Base-by-base conservation (phyloP, 2,329 filamentous ascomycete species). In the Hysterium pulicare region DNA sequence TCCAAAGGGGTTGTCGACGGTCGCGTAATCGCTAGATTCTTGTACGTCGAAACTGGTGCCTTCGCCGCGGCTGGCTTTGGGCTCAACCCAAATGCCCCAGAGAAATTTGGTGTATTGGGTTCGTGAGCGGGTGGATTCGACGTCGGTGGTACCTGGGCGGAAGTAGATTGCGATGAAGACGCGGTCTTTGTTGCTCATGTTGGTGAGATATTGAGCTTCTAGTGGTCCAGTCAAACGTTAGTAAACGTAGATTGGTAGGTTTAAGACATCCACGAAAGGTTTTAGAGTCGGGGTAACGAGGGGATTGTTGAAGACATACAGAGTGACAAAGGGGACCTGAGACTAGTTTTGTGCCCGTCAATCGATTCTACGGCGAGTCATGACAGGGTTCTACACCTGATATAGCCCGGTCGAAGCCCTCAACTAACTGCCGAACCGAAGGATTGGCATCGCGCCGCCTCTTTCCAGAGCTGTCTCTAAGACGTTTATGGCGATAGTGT, bases 21-120 rank as follows among this genome's bases (percentile, higher is more conserved):
- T 39, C 8, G 49, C 35, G 23, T 41, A 45, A 13, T 45, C 35
- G 20, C 35, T 30, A 5, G 41, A 35, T 28, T 50, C 47, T 33
- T 44, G 39, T 28, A 50, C 33, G 30, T 45, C 43, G 32, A 47
- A 48, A n/a, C 47, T 46, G 4, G 48, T 53, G 11, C 50, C 50
- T 7, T 32, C n/a, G 11, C 48, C 48, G 17, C 31, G 31, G 28
- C 45, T 47, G 24, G 20, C 33, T 24, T 53, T 53, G 10, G 50
- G 47, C 32, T 53, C 50, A n/a, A 53, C 28, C 50, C 50, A 53
- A 26, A 53, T 46, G 8, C 50, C 48, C 50, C 50, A 53, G 22
- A 46, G 45, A 37, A 31, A 53, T 4, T 33, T 19, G n/a, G 40
- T 34, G 10, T 40, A 19, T 16, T 40, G 39, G 16, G 41, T 37